Evolutionary conservation across 139 green algal species (phyloP).

Genomic region (Edaphochlamys debaryana): DNA sequence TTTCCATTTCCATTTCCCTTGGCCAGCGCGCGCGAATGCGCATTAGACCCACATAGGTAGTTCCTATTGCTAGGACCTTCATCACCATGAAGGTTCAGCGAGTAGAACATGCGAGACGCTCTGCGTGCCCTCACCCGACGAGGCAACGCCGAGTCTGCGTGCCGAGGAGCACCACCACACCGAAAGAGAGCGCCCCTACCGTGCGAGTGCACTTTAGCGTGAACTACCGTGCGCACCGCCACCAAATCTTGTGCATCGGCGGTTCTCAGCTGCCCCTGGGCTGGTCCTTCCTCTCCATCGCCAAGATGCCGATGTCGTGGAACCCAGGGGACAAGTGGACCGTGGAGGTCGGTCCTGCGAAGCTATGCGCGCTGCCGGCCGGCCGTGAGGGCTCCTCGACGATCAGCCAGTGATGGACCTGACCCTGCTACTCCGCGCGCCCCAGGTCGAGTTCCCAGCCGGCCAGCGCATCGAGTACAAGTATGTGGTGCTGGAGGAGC

Average conservation of each 20-base stretch:
- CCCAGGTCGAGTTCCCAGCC: slow-evolving; percentile 85
- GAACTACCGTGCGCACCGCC: slow-evolving; percentile 86
- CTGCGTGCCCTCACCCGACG: background rate
- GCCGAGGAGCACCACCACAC: background rate
- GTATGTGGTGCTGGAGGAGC: slow-evolving; percentile 94
- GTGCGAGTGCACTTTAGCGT: slow-evolving; percentile 81
- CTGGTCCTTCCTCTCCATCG: slow-evolving; percentile 94
- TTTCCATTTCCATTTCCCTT: too few relatives aligned
- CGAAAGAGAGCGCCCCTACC: background rate
- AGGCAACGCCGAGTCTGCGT: background rate
- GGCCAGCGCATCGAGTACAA: slow-evolving; percentile 93
- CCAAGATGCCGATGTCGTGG: slow-evolving; percentile 92
- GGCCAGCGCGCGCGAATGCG: too few relatives aligned
- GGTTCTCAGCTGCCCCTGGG: slow-evolving; percentile 83
- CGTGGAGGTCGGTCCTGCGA: slow-evolving; percentile 78
- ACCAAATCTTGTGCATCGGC: slow-evolving; percentile 93
- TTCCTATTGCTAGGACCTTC: too few relatives aligned
- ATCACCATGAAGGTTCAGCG: slow-evolving; percentile 4
- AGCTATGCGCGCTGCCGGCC: too few relatives aligned
- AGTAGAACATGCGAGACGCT: slow-evolving; percentile 9
- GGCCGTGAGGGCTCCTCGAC: too few relatives aligned
- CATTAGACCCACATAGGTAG: too few relatives aligned
- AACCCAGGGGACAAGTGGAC: slow-evolving; percentile 85
- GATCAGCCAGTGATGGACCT: slow-evolving; percentile 3
- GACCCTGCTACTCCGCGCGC: background rate